These are phyloP conservation scores for Talaromyces sp. DNA, from an alignment of 2,329 filamentous ascomycete genomes.

Conservation along the genomic window DNA sequence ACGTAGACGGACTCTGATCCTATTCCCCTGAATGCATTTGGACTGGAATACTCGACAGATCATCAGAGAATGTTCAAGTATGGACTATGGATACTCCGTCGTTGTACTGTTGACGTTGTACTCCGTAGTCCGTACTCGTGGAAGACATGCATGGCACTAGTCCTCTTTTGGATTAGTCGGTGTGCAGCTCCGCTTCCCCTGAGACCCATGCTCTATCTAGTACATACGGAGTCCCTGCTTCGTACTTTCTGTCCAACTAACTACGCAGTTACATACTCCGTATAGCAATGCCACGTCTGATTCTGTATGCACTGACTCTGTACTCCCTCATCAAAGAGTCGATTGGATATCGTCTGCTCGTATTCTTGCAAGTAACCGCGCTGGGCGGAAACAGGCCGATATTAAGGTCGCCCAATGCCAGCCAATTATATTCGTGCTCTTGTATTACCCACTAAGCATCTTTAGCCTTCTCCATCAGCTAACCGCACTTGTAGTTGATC, in stretches of 20 bases:
- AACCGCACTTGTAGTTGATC: neutral
- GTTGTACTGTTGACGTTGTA: too few relatives aligned
- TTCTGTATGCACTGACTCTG: neutral
- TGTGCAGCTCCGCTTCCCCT: conserved; percentile 4
- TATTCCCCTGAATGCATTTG: too few relatives aligned
- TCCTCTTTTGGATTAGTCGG: neutral
- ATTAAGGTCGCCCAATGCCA: neutral
- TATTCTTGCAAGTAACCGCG: neutral
- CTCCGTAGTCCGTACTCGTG: too few relatives aligned
- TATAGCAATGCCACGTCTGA: neutral
- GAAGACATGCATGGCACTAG: neutral
- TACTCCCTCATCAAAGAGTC: neutral
- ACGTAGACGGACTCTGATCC: neutral
- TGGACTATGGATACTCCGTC: neutral
- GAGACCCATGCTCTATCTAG: neutral
- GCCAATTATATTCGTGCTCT: neutral
- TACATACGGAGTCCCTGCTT: neutral
- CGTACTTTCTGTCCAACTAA: neutral
- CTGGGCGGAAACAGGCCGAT: neutral
- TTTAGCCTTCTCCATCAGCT: neutral
- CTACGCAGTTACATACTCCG: neutral
- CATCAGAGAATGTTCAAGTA: too few relatives aligned
- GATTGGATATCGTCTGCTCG: neutral
- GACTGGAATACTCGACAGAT: too few relatives aligned
- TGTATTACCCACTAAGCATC: neutral